Percentiles rank a stretch among this genome's conserved stretches.
Conservation (phyloP, 2,329 filamentous ascomycete genomes). For the Lasiodiplodia hormozganensis region DNA sequence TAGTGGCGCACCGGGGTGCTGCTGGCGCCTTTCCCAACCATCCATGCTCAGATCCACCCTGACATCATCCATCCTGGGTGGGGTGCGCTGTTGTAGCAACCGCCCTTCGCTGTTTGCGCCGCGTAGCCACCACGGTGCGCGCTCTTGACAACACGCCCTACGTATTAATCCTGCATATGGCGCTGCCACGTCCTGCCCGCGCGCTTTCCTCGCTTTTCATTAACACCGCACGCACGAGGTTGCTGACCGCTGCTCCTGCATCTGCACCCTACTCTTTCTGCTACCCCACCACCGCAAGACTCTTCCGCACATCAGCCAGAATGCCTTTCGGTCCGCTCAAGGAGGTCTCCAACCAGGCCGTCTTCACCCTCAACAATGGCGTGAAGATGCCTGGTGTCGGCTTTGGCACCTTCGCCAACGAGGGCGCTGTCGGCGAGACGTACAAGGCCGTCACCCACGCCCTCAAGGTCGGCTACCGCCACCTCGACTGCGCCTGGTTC, state of each 20-base stretch:
- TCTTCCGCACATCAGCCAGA: not conserved
- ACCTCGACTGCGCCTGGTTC: conserved; percentile 73
- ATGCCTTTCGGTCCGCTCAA: conserved; percentile 28
- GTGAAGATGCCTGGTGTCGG: conserved; percentile 72
- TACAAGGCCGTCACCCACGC: conserved; percentile 66
- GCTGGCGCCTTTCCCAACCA: conserved; percentile 18
- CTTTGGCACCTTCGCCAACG: conserved; percentile 75
- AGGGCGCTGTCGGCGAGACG: conserved; percentile 65
- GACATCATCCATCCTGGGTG: conserved; percentile 27
- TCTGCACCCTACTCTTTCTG: conserved; percentile 21
- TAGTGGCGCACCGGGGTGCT: conserved; percentile 17
- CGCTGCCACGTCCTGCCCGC: conserved; percentile 23
- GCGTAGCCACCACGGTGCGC: conserved; percentile 14
- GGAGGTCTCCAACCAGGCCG: conserved; percentile 43
- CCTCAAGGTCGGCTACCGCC: conserved; percentile 66
- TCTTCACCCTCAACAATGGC: conserved; percentile 63
- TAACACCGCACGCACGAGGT: conserved; percentile 15
- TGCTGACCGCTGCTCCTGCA: conserved; percentile 26
- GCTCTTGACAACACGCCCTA: not conserved
- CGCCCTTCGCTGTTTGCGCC: conserved; percentile 4
- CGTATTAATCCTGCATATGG: conserved; percentile 25
- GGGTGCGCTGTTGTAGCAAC: conserved; percentile 22
- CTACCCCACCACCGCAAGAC: conserved; percentile 8
- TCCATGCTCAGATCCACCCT: conserved; percentile 27
- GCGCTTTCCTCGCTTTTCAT: conserved; percentile 14